Evolutionary conservation across 768 basidiomycete species (phyloP).

Genomic region (Podaxis sp.): DNA sequence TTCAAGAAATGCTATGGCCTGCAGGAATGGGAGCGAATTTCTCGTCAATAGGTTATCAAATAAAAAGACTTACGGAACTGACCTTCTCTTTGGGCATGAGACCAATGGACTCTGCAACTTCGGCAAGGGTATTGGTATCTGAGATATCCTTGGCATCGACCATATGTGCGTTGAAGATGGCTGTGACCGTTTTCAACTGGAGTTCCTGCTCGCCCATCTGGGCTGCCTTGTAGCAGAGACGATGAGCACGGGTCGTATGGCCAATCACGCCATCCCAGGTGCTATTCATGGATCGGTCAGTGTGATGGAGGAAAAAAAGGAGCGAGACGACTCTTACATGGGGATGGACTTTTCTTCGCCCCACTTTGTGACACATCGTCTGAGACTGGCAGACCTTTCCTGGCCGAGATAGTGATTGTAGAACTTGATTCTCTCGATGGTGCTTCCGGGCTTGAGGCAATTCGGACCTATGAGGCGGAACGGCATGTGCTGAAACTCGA

Average conservation of each 20-base stretch:
- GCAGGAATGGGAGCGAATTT: neutral
- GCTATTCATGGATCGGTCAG: slow-evolving; percentile 27
- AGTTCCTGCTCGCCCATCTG: slow-evolving; percentile 52
- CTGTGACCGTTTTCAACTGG: slow-evolving; percentile 53
- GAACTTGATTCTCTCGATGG: slow-evolving; percentile 34
- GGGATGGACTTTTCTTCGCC: slow-evolving; percentile 53
- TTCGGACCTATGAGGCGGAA: slow-evolving; percentile 41
- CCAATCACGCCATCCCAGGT: slow-evolving; percentile 55
- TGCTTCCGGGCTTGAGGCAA: slow-evolving; percentile 37
- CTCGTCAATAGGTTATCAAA: neutral
- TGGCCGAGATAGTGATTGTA: slow-evolving; percentile 36
- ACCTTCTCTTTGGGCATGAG: slow-evolving; percentile 63
- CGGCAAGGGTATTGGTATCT: slow-evolving; percentile 53
- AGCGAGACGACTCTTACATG: slow-evolving; percentile 32
- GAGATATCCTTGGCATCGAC: slow-evolving; percentile 62
- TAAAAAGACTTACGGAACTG: slow-evolving; percentile 17
- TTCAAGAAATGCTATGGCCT: slow-evolving; percentile 63
- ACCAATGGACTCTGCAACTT: slow-evolving; percentile 48
- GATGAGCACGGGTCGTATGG: slow-evolving; percentile 67
- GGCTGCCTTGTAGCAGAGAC: slow-evolving; percentile 67
- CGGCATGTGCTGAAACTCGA: slow-evolving; percentile 50
- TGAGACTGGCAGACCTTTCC: slow-evolving; percentile 38
- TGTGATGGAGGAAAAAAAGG: neutral
- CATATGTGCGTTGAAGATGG: slow-evolving; percentile 63
- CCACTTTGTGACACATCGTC: slow-evolving; percentile 44